phyloP scores from a whole-genome alignment of 495 filamentous ascomycete species.

The Xylaria palmicola region DNA sequence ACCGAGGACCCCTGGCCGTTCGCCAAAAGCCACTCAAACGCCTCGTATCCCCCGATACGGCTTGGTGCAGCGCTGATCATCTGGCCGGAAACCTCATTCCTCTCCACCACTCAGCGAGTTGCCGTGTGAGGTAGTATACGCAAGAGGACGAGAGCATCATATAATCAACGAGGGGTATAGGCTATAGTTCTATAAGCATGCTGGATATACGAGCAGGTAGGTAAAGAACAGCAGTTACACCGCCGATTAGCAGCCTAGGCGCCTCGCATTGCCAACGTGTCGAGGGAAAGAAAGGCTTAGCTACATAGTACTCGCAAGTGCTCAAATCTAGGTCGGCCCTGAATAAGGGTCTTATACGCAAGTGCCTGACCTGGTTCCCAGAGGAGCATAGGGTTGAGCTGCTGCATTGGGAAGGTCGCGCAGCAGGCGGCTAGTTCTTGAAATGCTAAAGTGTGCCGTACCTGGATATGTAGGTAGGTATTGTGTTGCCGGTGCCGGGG shows the following conservation, averaged over 20 bases:
- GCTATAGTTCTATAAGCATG: neutral
- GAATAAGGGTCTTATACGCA: too few relatives aligned
- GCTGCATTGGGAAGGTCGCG: conserved; percentile 1
- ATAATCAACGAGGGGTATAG: too few relatives aligned
- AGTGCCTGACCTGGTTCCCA: too few relatives aligned
- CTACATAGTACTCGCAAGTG: too few relatives aligned
- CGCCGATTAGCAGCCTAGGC: too few relatives aligned
- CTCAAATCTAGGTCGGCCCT: too few relatives aligned
- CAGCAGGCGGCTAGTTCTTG: neutral
- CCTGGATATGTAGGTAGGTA: neutral
- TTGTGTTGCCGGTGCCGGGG: neutral
- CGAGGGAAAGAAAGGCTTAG: too few relatives aligned
- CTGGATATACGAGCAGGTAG: neutral
- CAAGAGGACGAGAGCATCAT: neutral
- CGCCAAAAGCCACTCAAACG: conserved; percentile 2
- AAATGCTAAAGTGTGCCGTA: neutral
- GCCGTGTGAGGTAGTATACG: neutral
- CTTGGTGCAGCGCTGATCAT: neutral
- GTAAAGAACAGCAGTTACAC: too few relatives aligned
- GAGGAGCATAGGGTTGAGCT: neutral
- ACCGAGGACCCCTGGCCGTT: neutral
- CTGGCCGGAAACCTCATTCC: neutral
- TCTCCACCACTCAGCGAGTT: neutral
- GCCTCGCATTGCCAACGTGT: too few relatives aligned
- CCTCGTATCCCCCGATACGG: conserved; percentile 2